Percentiles rank a stretch among this genome's conserved stretches.
Conservation (phyloP, 768 basidiomycete genomes). For the Leccinum olivaceopallidum region DNA sequence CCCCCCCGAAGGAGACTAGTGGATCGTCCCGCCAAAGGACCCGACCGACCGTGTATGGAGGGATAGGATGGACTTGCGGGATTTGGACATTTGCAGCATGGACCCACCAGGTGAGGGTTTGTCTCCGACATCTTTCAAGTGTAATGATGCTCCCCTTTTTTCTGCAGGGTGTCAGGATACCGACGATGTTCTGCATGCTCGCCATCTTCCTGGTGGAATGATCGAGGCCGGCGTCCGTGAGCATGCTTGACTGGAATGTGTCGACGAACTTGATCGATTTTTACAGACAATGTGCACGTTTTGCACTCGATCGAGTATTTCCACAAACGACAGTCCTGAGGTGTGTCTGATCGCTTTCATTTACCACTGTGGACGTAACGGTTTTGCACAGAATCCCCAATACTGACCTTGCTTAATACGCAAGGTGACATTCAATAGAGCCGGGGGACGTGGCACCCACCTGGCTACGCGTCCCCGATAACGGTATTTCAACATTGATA, state of each 20-base stretch:
- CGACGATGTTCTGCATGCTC: constrained; percentile 74
- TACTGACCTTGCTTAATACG: too few species aligned
- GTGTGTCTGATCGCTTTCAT: too few species aligned
- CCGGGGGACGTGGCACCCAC: too few species aligned
- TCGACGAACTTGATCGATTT: not conserved
- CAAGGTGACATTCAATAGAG: too few species aligned
- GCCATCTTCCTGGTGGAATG: constrained; percentile 84
- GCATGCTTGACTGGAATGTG: constrained; percentile 36
- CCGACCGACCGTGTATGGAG: constrained; percentile 60
- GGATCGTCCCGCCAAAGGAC: constrained; percentile 87
- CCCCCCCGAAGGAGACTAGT: constrained; percentile 84
- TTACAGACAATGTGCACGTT: constrained; percentile 93
- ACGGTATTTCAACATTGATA: too few species aligned
- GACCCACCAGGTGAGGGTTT: constrained; percentile 79
- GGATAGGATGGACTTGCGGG: constrained; percentile 84
- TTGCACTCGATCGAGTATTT: constrained; percentile 57
- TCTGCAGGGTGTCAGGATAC: constrained; percentile 73
- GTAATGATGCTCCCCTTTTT: not conserved
- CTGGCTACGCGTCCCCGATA: too few species aligned
- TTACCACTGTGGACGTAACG: too few species aligned
- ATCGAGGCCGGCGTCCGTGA: constrained; percentile 97
- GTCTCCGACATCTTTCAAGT: constrained; percentile 8
- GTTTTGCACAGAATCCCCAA: too few species aligned
- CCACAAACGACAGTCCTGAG: too few species aligned
- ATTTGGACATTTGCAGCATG: constrained; percentile 90